phyloP scores from a whole-genome alignment of 2,329 filamentous ascomycete genomes.

The Scleromitrula shiraiana region DNA sequence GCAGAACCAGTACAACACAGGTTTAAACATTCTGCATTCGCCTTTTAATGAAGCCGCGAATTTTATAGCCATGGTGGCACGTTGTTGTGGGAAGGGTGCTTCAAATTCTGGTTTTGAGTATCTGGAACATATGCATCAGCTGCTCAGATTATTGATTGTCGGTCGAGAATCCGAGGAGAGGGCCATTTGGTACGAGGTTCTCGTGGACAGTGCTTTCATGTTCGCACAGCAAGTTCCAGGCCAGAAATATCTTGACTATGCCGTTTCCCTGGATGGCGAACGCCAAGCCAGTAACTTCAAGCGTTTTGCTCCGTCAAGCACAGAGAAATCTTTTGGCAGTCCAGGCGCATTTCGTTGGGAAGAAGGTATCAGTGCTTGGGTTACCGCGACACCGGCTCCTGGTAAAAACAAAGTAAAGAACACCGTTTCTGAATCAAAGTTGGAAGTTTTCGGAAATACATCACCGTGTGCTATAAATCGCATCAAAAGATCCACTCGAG shows the following conservation, averaged over 20 bases:
- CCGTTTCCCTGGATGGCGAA: constrained; percentile 18
- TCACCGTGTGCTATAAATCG: constrained; percentile 14
- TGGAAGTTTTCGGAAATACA: constrained; percentile 14
- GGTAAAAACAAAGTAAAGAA: constrained; percentile 9
- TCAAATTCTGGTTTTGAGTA: constrained; percentile 31
- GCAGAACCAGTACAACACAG: background rate
- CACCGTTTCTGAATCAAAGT: background rate
- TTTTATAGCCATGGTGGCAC: constrained; percentile 39
- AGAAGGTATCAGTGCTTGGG: constrained; percentile 49
- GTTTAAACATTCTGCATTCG: background rate
- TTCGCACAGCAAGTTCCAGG: constrained; percentile 27
- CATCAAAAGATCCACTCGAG: background rate
- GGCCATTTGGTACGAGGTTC: constrained; percentile 19
- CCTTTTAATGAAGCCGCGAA: constrained; percentile 18
- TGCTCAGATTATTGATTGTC: constrained; percentile 13
- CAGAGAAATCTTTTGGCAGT: constrained; percentile 12
- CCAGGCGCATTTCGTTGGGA: constrained; percentile 41
- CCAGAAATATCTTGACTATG: constrained; percentile 26
- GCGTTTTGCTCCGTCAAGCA: background rate
- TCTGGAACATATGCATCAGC: constrained; percentile 31
- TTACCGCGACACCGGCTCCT: constrained; percentile 38
- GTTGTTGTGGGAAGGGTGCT: constrained; percentile 38
- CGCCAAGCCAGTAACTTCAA: background rate
- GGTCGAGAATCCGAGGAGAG: constrained; percentile 2
- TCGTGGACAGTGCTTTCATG: constrained; percentile 29